phyloP scores from a whole-genome alignment of 2,329 filamentous ascomycete species.

The Dryadomyces quercus-mongolicae region DNA sequence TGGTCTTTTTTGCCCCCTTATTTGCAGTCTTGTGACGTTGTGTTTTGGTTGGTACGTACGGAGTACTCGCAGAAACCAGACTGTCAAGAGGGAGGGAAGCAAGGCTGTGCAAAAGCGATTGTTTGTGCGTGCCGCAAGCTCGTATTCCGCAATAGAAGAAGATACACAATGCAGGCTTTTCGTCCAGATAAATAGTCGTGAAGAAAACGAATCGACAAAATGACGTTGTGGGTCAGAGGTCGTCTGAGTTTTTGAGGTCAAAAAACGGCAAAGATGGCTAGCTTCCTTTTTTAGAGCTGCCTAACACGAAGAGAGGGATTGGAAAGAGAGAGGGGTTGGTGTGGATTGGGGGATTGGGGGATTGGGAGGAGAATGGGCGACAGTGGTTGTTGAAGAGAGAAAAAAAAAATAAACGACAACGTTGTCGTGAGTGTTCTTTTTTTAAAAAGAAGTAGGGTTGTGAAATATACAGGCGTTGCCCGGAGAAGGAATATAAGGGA shows the following conservation, averaged over 20 bases:
- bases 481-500: background rate
- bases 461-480: slow-evolving; percentile 7
- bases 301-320: background rate
- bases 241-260: background rate
- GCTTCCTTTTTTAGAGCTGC: background rate
- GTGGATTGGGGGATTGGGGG: background rate
- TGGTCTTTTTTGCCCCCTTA: background rate
- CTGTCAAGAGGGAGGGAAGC: too few relatives aligned
- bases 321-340: background rate
- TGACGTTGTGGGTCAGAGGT: slow-evolving; percentile 2
- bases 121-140: too few relatives aligned
- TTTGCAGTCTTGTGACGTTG: background rate
- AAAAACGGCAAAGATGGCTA: slow-evolving; percentile 1
- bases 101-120: too few relatives aligned
- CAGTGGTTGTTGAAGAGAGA: background rate
- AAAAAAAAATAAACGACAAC: background rate
- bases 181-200: background rate
- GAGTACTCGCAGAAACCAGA: too few relatives aligned
- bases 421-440: too few relatives aligned
- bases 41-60: background rate
- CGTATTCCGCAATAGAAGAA: background rate
- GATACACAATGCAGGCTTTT: background rate
- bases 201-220: background rate
- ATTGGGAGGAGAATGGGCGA: background rate
- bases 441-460: background rate